A percentile compares a stretch with the other conserved stretches of the same genome.
These are phyloP conservation scores for Pelargonium cotyledonis DNA, from an alignment of 441 rosid species.

Conservation along the genomic window DNA sequence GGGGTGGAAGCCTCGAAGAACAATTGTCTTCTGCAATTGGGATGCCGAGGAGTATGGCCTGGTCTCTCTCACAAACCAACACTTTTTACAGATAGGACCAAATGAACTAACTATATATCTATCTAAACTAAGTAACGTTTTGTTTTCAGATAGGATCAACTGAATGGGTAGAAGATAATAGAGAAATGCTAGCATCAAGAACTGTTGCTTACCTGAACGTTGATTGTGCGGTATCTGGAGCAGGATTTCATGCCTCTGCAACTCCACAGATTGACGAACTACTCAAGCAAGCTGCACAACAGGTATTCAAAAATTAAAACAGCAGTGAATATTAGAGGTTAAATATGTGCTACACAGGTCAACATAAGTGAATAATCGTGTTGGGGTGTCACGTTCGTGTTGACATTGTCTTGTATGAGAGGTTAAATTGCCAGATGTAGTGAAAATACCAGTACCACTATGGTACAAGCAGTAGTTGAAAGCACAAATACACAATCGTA, in stretches of 20 bases:
- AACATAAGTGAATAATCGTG: too few relatives aligned
- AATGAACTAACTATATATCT: background rate
- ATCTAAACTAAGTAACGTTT: background rate
- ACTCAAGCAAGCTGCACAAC: constrained; percentile 50
- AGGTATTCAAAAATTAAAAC: too few relatives aligned
- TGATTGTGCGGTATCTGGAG: constrained; percentile 58
- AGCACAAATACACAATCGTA: too few relatives aligned
- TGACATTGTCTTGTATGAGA: too few relatives aligned
- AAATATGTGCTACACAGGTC: too few relatives aligned
- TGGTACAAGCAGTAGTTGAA: too few relatives aligned
- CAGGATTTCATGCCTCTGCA: constrained; percentile 59
- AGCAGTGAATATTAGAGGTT: too few relatives aligned
- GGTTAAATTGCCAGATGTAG: too few relatives aligned
- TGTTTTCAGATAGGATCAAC: constrained; percentile 73
- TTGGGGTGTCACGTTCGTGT: too few relatives aligned
- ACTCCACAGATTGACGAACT: constrained; percentile 89
- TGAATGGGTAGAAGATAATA: constrained; percentile 92
- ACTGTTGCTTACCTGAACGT: constrained; percentile 79
- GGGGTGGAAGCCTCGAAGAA: constrained; percentile 80
- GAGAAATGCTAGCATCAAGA: constrained; percentile 58
- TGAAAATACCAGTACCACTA: too few relatives aligned
- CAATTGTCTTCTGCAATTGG: constrained; percentile 78
- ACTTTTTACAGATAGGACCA: background rate
- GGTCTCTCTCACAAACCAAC: constrained; percentile 30
- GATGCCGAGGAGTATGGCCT: constrained; percentile 91